Percentiles rank a stretch among this genome's conserved stretches.
phyloP scores from a whole-genome alignment of 2,329 filamentous ascomycete genomes.

The Thielaviopsis punctulata region DNA sequence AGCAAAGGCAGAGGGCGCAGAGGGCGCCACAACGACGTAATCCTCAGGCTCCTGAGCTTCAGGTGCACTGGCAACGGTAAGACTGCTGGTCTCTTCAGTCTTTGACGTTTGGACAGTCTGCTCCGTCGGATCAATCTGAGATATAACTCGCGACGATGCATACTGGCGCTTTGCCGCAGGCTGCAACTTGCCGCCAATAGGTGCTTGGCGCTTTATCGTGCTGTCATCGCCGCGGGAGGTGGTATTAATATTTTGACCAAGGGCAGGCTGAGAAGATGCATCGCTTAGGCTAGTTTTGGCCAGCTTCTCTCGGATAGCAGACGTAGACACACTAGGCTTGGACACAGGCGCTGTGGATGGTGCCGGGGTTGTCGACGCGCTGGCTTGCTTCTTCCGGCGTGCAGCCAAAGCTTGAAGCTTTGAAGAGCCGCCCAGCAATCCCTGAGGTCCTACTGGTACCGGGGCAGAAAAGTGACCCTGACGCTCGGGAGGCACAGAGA shows the following conservation, averaged over 20 bases:
- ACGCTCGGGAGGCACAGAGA: slow-evolving; percentile 49
- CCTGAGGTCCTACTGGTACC: slow-evolving; percentile 31
- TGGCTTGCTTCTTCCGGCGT: slow-evolving; percentile 66
- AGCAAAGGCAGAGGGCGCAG: slow-evolving; percentile 38
- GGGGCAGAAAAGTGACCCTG: slow-evolving; percentile 47
- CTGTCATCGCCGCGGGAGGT: neutral
- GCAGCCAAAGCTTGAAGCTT: slow-evolving; percentile 85
- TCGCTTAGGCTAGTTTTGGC: neutral
- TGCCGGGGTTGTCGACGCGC: slow-evolving; percentile 23
- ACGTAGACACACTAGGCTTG: neutral
- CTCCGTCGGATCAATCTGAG: neutral
- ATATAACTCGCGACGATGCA: neutral
- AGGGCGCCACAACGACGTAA: neutral
- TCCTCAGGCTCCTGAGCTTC: neutral
- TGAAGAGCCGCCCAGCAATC: slow-evolving; percentile 67
- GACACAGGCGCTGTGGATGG: neutral
- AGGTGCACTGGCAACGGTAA: neutral
- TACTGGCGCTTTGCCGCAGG: neutral
- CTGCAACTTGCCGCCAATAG: neutral
- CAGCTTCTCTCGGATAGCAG: slow-evolving; percentile 1
- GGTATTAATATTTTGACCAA: neutral
- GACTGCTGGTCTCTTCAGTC: neutral
- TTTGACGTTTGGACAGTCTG: neutral
- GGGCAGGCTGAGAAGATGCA: neutral
- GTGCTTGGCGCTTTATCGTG: neutral